A percentile compares a stretch with the other conserved stretches of the same genome.
These are phyloP conservation scores for Lizanozyma gosingica DNA, from an alignment of 1,139 yeast species.

Conservation along the genomic window DNA sequence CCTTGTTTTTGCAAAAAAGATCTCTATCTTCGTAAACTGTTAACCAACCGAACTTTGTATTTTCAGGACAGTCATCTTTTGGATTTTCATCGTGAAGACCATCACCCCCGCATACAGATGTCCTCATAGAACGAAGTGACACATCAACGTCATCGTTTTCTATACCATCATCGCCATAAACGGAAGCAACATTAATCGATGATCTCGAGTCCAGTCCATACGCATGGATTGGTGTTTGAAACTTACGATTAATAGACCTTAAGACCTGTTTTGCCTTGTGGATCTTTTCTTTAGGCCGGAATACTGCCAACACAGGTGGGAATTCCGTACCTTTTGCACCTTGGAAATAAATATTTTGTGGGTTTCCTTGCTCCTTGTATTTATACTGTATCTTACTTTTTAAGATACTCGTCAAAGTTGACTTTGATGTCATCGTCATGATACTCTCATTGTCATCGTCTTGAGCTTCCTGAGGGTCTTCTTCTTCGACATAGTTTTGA, in stretches of 20 bases:
- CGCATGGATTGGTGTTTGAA: conserved; percentile 5
- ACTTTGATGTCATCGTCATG: conserved; percentile 12
- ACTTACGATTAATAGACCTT: conserved; percentile 9
- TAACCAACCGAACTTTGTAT: conserved; percentile 54
- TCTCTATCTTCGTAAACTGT: conserved; percentile 43
- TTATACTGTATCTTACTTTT: conserved; percentile 10
- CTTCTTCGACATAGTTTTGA: conserved; percentile 4
- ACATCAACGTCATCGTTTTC: conserved; percentile 2
- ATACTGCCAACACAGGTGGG: conserved; percentile 39
- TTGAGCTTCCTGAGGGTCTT: conserved; percentile 9
- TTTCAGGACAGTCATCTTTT: conserved; percentile 52
- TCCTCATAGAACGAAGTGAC: conserved; percentile 4
- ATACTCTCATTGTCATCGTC: conserved; percentile 6
- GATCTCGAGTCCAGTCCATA: conserved; percentile 1
- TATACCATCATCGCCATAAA: conserved; percentile 19
- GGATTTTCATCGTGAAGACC: conserved; percentile 42
- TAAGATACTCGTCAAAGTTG: conserved; percentile 14
- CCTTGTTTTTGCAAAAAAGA: conserved; percentile 16
- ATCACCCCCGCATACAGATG: conserved; percentile 45
- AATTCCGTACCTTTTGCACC: conserved; percentile 14
- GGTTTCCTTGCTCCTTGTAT: conserved; percentile 8
- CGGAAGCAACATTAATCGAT: background rate
- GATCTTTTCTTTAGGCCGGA: conserved; percentile 42
- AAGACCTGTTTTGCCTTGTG: conserved; percentile 9
- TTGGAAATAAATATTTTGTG: conserved; percentile 25